These are phyloP conservation scores for Crithidia fasciculata DNA, from an alignment of 208 protist species.

Conservation along the genomic window DNA sequence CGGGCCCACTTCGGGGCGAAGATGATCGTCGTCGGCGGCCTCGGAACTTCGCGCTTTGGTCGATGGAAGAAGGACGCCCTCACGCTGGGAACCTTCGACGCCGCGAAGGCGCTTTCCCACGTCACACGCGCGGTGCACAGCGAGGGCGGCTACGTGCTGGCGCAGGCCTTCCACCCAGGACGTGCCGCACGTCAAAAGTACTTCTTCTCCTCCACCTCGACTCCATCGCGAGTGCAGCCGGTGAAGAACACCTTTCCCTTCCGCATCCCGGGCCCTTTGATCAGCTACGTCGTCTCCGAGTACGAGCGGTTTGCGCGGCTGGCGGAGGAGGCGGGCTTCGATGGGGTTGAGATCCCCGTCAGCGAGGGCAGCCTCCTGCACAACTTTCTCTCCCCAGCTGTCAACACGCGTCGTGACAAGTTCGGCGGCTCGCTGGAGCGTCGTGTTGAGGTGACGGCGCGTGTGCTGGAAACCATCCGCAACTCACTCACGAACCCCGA, in stretches of 20 bases:
- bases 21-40: slow-evolving; percentile 89
- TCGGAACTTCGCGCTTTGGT: slow-evolving; percentile 83
- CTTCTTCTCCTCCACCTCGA: slow-evolving; percentile 63
- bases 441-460: slow-evolving; percentile 83
- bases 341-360: slow-evolving; percentile 95
- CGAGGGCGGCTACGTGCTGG: slow-evolving; percentile 88
- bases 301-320: slow-evolving; percentile 87
- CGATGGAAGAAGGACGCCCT: slow-evolving; percentile 81
- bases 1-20: slow-evolving; percentile 87
- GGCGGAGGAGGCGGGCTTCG: slow-evolving; percentile 94
- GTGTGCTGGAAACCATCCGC: slow-evolving; percentile 82
- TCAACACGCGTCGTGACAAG: slow-evolving; percentile 89
- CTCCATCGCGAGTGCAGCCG: slow-evolving; percentile 70
- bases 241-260: slow-evolving; percentile 55
- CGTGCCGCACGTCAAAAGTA: slow-evolving; percentile 68
- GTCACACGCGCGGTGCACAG: slow-evolving; percentile 90
- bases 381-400: slow-evolving; percentile 90
- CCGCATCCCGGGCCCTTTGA: slow-evolving; percentile 52
- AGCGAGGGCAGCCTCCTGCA: slow-evolving; percentile 95
- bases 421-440: slow-evolving; percentile 81
- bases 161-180: slow-evolving; percentile 94
- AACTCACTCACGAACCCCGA: slow-evolving; percentile 45
- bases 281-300: slow-evolving; percentile 88
- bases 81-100: slow-evolving; percentile 75
- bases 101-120: slow-evolving; percentile 64